phyloP scores from a whole-genome alignment of 768 basidiomycete genomes.

The Leccinellum albellum region DNA sequence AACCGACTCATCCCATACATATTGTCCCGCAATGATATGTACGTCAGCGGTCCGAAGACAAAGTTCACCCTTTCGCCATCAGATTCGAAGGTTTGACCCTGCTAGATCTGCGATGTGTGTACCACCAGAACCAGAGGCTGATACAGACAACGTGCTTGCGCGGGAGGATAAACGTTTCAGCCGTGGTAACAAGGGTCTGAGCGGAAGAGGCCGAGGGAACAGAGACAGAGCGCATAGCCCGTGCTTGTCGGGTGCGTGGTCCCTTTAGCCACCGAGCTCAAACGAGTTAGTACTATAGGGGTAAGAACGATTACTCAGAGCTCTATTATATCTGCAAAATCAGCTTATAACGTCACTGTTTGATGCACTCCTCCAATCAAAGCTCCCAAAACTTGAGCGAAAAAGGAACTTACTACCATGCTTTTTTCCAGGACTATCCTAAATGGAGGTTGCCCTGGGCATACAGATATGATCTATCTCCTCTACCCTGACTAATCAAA shows the following conservation, averaged over 20 bases:
- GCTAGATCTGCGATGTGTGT: neutral
- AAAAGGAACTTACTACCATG: too few species aligned
- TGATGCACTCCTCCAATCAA: too few species aligned
- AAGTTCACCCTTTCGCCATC: neutral
- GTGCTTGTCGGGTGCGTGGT: too few species aligned
- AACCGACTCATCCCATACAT: neutral
- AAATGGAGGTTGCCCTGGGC: too few species aligned
- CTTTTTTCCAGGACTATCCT: too few species aligned
- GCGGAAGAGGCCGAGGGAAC: neutral
- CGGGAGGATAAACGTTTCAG: neutral
- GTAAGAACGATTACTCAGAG: too few species aligned
- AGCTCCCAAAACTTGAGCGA: too few species aligned
- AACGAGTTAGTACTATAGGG: neutral
- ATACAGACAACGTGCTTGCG: neutral
- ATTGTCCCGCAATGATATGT: too few species aligned
- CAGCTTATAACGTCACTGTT: too few species aligned
- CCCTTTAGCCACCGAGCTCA: neutral
- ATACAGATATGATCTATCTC: neutral
- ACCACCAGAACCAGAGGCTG: neutral
- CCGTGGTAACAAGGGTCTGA: neutral
- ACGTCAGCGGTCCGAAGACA: neutral
- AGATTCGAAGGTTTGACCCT: neutral
- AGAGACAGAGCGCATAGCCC: neutral
- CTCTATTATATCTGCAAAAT: too few species aligned
- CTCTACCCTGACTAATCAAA: neutral